Conservation (phyloP, 139 green algal species). For the Tetratostichococcus sp. region DNA sequence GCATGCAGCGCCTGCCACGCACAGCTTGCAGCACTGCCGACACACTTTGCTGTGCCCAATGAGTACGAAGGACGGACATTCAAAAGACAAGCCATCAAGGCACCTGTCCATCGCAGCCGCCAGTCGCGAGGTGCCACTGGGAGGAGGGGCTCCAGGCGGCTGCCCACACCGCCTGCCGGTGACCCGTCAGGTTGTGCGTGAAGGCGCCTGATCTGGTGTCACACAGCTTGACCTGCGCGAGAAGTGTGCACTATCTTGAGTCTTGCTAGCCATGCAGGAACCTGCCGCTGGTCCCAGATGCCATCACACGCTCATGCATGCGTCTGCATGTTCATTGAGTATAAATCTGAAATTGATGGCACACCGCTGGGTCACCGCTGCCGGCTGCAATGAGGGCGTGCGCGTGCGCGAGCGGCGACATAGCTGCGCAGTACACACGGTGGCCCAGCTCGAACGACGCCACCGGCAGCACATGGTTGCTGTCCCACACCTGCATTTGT, state of each 20-base stretch:
- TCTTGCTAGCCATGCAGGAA: too few relatives aligned
- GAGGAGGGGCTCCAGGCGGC: conserved; percentile 57
- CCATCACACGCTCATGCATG: too few relatives aligned
- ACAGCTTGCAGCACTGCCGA: background rate
- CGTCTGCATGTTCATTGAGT: too few relatives aligned
- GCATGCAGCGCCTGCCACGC: too few relatives aligned
- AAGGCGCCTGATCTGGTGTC: conserved; percentile 64
- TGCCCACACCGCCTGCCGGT: conserved; percentile 59
- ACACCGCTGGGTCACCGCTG: conserved; percentile 40
- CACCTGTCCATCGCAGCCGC: conserved; percentile 43
- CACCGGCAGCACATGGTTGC: conserved; percentile 39
- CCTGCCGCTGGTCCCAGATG: too few relatives aligned
- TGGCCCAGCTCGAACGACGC: conserved; percentile 50
- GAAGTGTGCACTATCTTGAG: too few relatives aligned
- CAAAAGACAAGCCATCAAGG: too few relatives aligned
- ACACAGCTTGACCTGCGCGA: conserved; percentile 48
- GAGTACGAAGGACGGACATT: too few relatives aligned
- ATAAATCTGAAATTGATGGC: background rate
- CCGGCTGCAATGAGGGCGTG: conserved; percentile 64
- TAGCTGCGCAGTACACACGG: conserved; percentile 58
- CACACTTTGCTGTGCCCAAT: background rate
- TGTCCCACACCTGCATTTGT: conserved; percentile 63
- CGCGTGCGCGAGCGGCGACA: conserved; percentile 53
- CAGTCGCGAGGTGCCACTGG: conserved; percentile 71
- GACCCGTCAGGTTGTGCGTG: conserved; percentile 70